Base-by-base conservation (phyloP, 2,329 filamentous ascomycete genomes). In the Penicillium sp. region DNA sequence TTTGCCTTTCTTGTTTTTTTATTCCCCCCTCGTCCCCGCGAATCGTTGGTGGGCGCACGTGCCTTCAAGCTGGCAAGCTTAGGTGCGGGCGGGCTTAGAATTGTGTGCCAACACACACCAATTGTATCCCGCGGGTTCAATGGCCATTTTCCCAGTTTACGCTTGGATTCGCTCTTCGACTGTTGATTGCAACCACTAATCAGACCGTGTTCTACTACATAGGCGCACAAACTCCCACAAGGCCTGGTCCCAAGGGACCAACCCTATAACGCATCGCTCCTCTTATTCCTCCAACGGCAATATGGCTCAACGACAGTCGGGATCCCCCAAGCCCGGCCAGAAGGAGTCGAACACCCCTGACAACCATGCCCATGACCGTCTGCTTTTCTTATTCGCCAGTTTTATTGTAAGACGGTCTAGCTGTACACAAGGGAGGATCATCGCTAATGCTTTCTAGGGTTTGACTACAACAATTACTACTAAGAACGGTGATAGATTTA, bases 241-340 rank as follows among this genome's bases (percentile, higher is more conserved):
- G 61, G 76, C 76, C 54, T 82, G 78, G 78, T 70, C 72, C 32
- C 69, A 73, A 54, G 75, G 75, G 52, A 71, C 73, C 39, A 81
- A 81, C 57, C 75, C 77, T 30, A 73, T 79, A 57, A 77, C 75
- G 13, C 75, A 79, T 51, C 73, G 75, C 50, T 59, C 71, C 30
- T 66, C 71, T 7, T 59, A 67, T 35, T 57, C 62, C 42, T 67
- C 72, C 47, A 81, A 81, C 66, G 77, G 77, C 50, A 69, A 65
- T 44, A 64, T 67, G 48, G 62, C 61, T 27, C 61, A 63, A 35
- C 74, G 70, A 48, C 56, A 65, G 22, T 55, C 60, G 20, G 52
- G 54, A 12, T 59, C 62, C 11, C 53, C 65, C 11, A 69, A 66
- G 44, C 56, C 57, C 37, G 44, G 62, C 37, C 59, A 64, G 26